A percentile compares a stretch with the other conserved stretches of the same genome.
Conservation (phyloP, 2,329 filamentous ascomycete genomes). For the Lizonia empirigonia region DNA sequence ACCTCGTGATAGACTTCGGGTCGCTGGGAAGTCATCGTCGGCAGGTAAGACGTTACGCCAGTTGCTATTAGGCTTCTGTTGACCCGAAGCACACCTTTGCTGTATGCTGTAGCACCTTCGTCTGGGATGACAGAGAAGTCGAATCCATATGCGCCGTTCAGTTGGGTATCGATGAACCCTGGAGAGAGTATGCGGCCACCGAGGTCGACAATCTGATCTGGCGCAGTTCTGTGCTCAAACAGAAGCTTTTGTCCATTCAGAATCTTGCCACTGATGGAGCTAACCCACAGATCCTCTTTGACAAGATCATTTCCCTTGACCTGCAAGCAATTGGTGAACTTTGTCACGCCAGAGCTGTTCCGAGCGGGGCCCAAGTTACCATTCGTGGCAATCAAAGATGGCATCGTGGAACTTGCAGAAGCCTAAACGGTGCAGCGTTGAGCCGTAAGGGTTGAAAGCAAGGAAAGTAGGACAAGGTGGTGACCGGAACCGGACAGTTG, state of each 20-base stretch:
- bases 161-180: slow-evolving; percentile 87
- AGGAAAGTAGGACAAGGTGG: slow-evolving; percentile 15
- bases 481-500: slow-evolving; percentile 32
- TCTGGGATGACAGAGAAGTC: slow-evolving; percentile 83
- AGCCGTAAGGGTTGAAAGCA: slow-evolving; percentile 10
- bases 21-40: slow-evolving; percentile 81
- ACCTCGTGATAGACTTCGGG: slow-evolving; percentile 83
- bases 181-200: slow-evolving; percentile 82
- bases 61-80: slow-evolving; percentile 75
- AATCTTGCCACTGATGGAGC: slow-evolving; percentile 79
- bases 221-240: slow-evolving; percentile 70
- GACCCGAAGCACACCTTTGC: slow-evolving; percentile 71
- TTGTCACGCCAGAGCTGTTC: slow-evolving; percentile 65
- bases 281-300: slow-evolving; percentile 85
- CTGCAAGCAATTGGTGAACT: slow-evolving; percentile 86
- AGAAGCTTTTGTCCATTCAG: slow-evolving; percentile 70
- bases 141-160: slow-evolving; percentile 92
- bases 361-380: background rate
- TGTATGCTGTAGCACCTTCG: slow-evolving; percentile 65
- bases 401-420: slow-evolving; percentile 3
- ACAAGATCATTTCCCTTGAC: slow-evolving; percentile 71
- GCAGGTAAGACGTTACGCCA: slow-evolving; percentile 86
- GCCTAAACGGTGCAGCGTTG: slow-evolving; percentile 5
- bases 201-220: slow-evolving; percentile 78
- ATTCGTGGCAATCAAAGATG: slow-evolving; percentile 5